A percentile compares a stretch with the other conserved stretches of the same genome.
Evolutionary conservation across 768 basidiomycete genomes (phyloP).

Genomic region (Rossbeevera mucosa): DNA sequence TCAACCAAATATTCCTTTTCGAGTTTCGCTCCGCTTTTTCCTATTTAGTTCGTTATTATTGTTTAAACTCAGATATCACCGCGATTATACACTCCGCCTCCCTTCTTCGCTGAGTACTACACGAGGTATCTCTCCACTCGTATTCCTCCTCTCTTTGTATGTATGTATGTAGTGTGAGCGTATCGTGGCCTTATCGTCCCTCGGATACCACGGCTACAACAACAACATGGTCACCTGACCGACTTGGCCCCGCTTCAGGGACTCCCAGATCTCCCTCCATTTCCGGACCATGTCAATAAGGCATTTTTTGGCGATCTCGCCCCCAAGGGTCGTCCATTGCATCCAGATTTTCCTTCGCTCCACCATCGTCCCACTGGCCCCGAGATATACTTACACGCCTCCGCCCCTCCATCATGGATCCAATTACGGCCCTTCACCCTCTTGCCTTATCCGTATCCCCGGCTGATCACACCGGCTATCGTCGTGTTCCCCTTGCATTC

Average conservation of each 20-base stretch:
- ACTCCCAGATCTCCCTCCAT: slow-evolving; percentile 24
- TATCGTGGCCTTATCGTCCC: background rate
- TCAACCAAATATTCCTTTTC: slow-evolving; percentile 41
- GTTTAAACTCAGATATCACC: slow-evolving; percentile 26
- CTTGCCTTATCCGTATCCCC: slow-evolving; percentile 8
- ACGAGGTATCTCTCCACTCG: background rate
- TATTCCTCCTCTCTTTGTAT: background rate
- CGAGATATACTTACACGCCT: background rate
- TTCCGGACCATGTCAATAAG: slow-evolving; percentile 22
- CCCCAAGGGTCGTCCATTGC: slow-evolving; percentile 4
- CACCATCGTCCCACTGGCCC: background rate
- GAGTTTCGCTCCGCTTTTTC: slow-evolving; percentile 31
- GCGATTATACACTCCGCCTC: slow-evolving; percentile 18
- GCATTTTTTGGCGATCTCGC: slow-evolving; percentile 21
- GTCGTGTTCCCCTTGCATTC: background rate
- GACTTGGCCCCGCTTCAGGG: slow-evolving; percentile 21
- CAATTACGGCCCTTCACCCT: background rate
- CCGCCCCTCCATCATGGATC: slow-evolving; percentile 1
- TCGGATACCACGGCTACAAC: slow-evolving; percentile 17
- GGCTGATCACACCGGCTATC: slow-evolving; percentile 19
- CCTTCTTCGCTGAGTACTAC: slow-evolving; percentile 18
- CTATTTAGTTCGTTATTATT: slow-evolving; percentile 7
- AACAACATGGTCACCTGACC: slow-evolving; percentile 15
- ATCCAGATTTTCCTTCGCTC: slow-evolving; percentile 5
- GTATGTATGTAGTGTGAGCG: background rate